A percentile compares a stretch with the other conserved stretches of the same genome.
Conservation (phyloP, 2,329 filamentous ascomycete species). For the Lecanicillium sp. region DNA sequence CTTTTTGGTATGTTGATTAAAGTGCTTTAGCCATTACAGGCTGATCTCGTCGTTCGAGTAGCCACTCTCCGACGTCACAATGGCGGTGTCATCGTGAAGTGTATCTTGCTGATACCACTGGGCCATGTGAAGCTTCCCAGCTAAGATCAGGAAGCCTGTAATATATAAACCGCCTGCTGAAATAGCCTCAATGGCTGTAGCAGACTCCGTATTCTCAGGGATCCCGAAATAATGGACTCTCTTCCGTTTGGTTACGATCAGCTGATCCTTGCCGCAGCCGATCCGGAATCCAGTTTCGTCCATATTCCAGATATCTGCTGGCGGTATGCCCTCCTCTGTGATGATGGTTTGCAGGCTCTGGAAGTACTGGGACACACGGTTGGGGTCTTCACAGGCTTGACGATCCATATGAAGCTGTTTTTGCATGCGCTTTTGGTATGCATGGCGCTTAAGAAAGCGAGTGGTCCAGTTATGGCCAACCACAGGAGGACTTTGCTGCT, state of each 20-base stretch:
- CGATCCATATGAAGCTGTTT: too few species aligned
- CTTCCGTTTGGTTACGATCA: constrained; percentile 11
- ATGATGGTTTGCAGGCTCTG: not conserved
- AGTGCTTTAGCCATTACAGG: constrained; percentile 4
- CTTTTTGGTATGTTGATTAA: not conserved
- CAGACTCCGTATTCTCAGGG: constrained; percentile 6
- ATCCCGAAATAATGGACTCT: constrained; percentile 6
- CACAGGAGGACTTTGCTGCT: too few species aligned
- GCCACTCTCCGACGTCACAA: not conserved
- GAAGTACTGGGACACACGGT: too few species aligned
- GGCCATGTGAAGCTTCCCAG: not conserved
- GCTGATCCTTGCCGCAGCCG: constrained; percentile 12
- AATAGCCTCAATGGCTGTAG: constrained; percentile 11
- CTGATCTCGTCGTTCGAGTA: not conserved
- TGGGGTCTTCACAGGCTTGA: too few species aligned
- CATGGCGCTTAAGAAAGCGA: too few species aligned
- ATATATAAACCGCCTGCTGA: not conserved
- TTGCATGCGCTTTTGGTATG: too few species aligned
- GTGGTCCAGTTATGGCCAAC: too few species aligned
- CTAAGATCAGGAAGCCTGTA: constrained; percentile 13
- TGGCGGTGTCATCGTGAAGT: not conserved
- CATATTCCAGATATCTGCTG: constrained; percentile 15
- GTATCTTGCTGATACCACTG: not conserved
- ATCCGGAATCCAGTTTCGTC: constrained; percentile 20
- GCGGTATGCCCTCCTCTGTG: constrained; percentile 4